Base-by-base conservation (phyloP, 2,329 filamentous ascomycete species). In the Leptographium wingfieldii region DNA sequence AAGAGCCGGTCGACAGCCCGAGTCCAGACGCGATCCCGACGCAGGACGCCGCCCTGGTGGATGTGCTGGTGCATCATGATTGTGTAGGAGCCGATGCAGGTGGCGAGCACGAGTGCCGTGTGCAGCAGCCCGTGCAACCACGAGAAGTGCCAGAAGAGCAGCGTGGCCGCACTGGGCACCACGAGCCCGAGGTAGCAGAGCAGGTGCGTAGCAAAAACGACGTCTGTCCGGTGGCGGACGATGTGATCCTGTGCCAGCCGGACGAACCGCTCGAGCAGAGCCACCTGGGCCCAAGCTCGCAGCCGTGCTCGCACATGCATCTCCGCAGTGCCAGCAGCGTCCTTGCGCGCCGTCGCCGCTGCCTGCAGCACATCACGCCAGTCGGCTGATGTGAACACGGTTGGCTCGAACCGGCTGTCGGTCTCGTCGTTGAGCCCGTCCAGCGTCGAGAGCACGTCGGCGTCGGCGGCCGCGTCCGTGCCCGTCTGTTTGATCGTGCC, bases 11-110 rank as follows among this genome's bases (percentile, higher is more conserved):
- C 88, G 61, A 92, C 71, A 35, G 78, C 67, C 16, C 57, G 58
- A 4, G 59, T 58, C 54, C 56, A 58, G 57, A 46, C 35, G 59
- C 79, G 81, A 9, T 73, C 69, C 66, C 80, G 81, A 29, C 76
- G 72, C 43, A 92, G 72, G 3, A 92, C 76, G 19, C 88, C 88
- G 54, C 84, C 79, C 75, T 84, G 84, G 69, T 92, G 88, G 66
- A 92, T 92, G 69, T 92, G 88, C 68, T 92, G 88, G 67, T 92
- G 88, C 79, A 88, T 88, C 81, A 92, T 83, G 46, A 92, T 76
- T 0, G 88, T 92, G 72, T 90, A 92, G 1, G 84, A 77, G 9
- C 88, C 88, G 58, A 84, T 81, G 67, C 85, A 91, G 55, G 43
- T 56, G 69, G 79, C 87, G 40, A 80, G 73, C 66, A 87, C 83